A percentile compares a stretch with the other conserved stretches of the same genome.
Conservation (phyloP, 148 eudicot species). For the Pharnaceum exiguum region DNA sequence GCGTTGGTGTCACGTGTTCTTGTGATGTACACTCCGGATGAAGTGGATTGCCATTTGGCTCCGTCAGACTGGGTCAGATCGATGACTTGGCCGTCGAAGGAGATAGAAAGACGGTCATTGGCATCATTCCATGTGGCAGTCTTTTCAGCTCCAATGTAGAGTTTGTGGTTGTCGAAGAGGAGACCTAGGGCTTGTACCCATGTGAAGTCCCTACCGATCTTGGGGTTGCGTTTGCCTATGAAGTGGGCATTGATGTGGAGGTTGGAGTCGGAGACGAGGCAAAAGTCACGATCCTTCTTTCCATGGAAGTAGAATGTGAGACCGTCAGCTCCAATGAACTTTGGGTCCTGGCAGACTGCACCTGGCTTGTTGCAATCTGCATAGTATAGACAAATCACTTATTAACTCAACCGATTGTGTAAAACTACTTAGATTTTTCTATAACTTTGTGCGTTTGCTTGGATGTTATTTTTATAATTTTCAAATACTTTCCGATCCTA, state of each 20-base stretch:
- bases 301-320: conserved; percentile 67
- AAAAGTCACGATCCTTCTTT: conserved; percentile 54
- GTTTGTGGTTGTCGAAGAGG: conserved; percentile 44
- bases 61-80: conserved; percentile 33
- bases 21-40: conserved; percentile 20
- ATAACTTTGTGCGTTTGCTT: no score
- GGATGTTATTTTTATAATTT: no score
- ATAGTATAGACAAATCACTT: neutral
- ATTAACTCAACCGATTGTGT: no score
- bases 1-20: conserved; percentile 41
- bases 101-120: conserved; percentile 39
- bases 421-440: neutral
- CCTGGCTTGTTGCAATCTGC: conserved; percentile 64
- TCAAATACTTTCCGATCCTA: no score
- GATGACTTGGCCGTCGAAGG: conserved; percentile 36
- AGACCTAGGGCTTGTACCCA: conserved; percentile 67
- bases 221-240: conserved; percentile 46
- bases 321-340: conserved; percentile 54
- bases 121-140: conserved; percentile 45
- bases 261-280: conserved; percentile 53
- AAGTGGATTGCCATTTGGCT: conserved; percentile 32
- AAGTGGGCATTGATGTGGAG: conserved; percentile 73
- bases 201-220: conserved; percentile 58
- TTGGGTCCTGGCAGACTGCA: conserved; percentile 59
- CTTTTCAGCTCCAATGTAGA: conserved; percentile 41